A percentile compares a stretch with the other conserved stretches of the same genome.
phyloP scores from a whole-genome alignment of 768 basidiomycete species.

The Kwoniella dejecticola region DNA sequence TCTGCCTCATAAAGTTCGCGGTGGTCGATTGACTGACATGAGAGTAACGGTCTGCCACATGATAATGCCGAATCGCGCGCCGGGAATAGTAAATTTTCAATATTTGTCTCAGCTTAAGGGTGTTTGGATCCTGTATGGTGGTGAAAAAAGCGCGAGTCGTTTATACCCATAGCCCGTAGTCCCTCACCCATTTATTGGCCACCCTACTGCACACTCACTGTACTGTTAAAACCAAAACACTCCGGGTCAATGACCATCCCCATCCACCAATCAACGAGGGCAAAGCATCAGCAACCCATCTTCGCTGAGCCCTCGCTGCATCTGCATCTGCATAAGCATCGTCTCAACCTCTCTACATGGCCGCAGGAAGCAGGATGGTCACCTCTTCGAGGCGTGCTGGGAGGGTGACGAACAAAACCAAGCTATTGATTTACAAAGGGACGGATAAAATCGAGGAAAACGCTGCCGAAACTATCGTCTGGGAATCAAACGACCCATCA shows the following conservation, averaged over 20 bases:
- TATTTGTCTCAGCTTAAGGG: not conserved
- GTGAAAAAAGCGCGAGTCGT: slow-evolving; percentile 1
- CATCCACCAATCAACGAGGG: slow-evolving; percentile 17
- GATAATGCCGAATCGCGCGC: slow-evolving; percentile 11
- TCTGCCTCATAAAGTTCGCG: not conserved
- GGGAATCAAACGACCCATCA: slow-evolving; percentile 33
- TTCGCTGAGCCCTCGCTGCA: slow-evolving; percentile 8
- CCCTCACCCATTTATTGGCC: slow-evolving; percentile 5
- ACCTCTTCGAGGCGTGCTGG: slow-evolving; percentile 45
- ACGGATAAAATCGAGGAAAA: slow-evolving; percentile 42
- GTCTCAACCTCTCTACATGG: slow-evolving; percentile 20
- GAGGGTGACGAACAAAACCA: slow-evolving; percentile 52
- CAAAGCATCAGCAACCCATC: slow-evolving; percentile 14
- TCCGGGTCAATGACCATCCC: no score
- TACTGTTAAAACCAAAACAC: slow-evolving; percentile 13
- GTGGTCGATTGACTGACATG: not conserved
- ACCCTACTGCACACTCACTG: slow-evolving; percentile 9
- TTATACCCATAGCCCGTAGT: no score
- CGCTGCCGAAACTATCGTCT: slow-evolving; percentile 44
- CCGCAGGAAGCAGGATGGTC: slow-evolving; percentile 38
- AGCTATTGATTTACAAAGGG: slow-evolving; percentile 43
- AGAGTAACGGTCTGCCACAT: not conserved
- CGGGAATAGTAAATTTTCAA: slow-evolving; percentile 14
- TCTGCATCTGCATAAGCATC: no score
- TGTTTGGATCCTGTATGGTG: not conserved